Conservation (phyloP, 352 stramenopile species). For the Globisporangium yorkense region DNA sequence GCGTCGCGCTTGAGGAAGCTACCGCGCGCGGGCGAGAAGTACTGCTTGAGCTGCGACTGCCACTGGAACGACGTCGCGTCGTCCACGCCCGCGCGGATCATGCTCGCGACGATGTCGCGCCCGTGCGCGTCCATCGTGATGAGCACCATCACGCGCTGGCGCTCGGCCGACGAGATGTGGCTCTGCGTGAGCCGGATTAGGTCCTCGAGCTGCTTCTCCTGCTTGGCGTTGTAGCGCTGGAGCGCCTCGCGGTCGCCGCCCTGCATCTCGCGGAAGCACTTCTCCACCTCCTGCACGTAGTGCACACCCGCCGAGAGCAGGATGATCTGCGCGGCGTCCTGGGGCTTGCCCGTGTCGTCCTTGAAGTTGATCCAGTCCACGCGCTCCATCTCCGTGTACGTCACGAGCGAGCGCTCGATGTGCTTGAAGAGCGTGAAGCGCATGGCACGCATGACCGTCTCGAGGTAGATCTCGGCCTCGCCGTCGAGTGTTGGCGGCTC, state of each 20-base stretch:
- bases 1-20: slow-evolving; percentile 90
- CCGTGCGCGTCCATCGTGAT: slow-evolving; percentile 96
- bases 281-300: slow-evolving; percentile 92
- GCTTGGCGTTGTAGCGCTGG: slow-evolving; percentile 87
- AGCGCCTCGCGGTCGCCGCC: slow-evolving; percentile 83
- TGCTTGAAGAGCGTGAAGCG: slow-evolving; percentile 93
- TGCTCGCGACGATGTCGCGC: slow-evolving; percentile 94
- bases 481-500: slow-evolving; percentile 90
- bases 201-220: slow-evolving; percentile 92
- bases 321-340: slow-evolving; percentile 95
- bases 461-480: slow-evolving; percentile 97
- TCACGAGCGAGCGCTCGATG: slow-evolving; percentile 88
- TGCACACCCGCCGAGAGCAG: slow-evolving; percentile 90
- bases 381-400: slow-evolving; percentile 89
- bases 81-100: slow-evolving; percentile 88
- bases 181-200: slow-evolving; percentile 91
- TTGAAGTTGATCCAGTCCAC: slow-evolving; percentile 96
- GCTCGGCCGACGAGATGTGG: slow-evolving; percentile 89
- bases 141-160: slow-evolving; percentile 92
- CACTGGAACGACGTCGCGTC: slow-evolving; percentile 89
- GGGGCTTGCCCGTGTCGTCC: slow-evolving; percentile 75
- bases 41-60: slow-evolving; percentile 96
- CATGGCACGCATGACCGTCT: slow-evolving; percentile 93
- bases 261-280: slow-evolving; percentile 71
- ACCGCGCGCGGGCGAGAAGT: slow-evolving; percentile 83